phyloP scores from a whole-genome alignment of 768 basidiomycete species.

The Hygrophorus russula region DNA sequence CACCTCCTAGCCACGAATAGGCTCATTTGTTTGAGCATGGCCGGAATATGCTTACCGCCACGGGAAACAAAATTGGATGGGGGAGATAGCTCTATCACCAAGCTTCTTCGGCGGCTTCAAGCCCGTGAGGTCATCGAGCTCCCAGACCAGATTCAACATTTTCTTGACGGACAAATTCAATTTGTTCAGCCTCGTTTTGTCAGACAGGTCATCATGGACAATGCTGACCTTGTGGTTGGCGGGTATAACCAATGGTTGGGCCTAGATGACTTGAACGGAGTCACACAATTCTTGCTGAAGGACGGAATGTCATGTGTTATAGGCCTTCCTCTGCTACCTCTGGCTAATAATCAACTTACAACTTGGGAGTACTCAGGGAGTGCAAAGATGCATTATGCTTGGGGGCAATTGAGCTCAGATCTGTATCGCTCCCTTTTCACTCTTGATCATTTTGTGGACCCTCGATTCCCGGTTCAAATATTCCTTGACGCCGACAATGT shows the following conservation, averaged over 20 bases:
- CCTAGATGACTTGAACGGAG: conserved; percentile 12
- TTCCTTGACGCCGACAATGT: conserved; percentile 9
- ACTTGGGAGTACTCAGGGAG: conserved; percentile 11
- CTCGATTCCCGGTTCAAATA: conserved; percentile 12
- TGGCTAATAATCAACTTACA: conserved; percentile 21
- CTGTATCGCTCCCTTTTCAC: conserved; percentile 13
- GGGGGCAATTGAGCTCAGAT: conserved; percentile 11
- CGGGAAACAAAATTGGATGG: conserved; percentile 2
- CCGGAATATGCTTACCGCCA: too few species aligned
- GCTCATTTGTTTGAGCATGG: too few species aligned
- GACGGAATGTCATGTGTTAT: conserved; percentile 10
- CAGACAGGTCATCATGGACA: neutral
- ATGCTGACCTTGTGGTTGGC: neutral
- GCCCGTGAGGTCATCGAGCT: neutral
- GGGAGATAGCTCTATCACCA: conserved; percentile 1
- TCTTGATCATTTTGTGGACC: conserved; percentile 16
- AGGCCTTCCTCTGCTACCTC: conserved; percentile 24
- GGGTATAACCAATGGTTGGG: conserved; percentile 5
- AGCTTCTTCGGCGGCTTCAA: neutral
- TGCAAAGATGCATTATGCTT: conserved; percentile 15
- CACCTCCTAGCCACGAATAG: too few species aligned
- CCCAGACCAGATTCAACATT: neutral
- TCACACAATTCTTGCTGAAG: conserved; percentile 18
- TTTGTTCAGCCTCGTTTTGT: neutral
- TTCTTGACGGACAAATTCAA: neutral